Conservation (phyloP, 2,329 filamentous ascomycete genomes). For the Teratosphaeria gauchensis region DNA sequence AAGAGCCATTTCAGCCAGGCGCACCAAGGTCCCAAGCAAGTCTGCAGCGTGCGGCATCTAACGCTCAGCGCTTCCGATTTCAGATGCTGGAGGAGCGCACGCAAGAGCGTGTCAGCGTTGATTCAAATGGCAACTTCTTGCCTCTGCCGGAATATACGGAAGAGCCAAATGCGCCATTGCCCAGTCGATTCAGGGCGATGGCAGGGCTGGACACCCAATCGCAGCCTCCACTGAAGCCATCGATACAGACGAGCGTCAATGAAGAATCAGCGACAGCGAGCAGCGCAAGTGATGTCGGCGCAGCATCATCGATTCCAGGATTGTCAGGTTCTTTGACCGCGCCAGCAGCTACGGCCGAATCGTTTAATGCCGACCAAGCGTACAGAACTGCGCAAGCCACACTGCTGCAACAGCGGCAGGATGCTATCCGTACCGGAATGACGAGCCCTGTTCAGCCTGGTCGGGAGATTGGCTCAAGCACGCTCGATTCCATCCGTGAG, state of each 20-base stretch:
- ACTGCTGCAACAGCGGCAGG: conserved; percentile 2
- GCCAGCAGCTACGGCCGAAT: conserved; percentile 7
- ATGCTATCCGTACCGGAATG: conserved; percentile 8
- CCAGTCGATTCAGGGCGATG: conserved; percentile 26
- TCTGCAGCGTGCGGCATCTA: conserved; percentile 41
- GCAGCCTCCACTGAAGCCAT: conserved; percentile 6
- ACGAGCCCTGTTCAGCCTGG: background rate
- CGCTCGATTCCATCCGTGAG: background rate
- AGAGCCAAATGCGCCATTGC: conserved; percentile 37
- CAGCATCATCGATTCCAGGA: background rate
- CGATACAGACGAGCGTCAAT: conserved; percentile 3
- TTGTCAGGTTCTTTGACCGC: conserved; percentile 3
- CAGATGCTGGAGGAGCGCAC: conserved; percentile 48
- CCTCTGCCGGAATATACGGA: conserved; percentile 69
- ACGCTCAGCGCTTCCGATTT: conserved; percentile 60
- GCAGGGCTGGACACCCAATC: conserved; percentile 26
- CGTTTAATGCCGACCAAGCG: conserved; percentile 17
- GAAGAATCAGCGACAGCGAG: background rate
- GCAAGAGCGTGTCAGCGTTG: conserved; percentile 34
- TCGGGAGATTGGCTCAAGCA: background rate
- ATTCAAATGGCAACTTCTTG: conserved; percentile 73
- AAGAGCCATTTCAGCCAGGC: conserved; percentile 26
- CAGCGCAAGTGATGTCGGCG: background rate
- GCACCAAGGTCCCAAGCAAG: conserved; percentile 25
- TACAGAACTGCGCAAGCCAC: conserved; percentile 11